Evolutionary conservation across 176 grass and related monocot species (phyloP), one percentile per base, ranked within the genome.

Genomic region (Triticum monococcum): DNA sequence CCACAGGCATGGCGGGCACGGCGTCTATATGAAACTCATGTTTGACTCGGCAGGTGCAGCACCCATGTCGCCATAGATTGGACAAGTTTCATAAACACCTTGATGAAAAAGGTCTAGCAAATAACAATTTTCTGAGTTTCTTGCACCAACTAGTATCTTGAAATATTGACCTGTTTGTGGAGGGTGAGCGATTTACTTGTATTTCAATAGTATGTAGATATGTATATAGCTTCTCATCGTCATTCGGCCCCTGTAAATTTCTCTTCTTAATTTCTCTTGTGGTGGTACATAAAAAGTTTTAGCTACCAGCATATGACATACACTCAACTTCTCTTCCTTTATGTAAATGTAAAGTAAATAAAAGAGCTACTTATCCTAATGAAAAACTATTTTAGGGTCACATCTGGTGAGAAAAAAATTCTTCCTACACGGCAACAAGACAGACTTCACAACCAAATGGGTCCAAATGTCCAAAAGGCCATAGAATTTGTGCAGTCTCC

Each of bases 51-150:
- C 68, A 68, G 60, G 66, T 83, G 76, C 60, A 33, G 33, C 17
- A 25, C 43, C 5, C 16, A 14, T 84, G 66, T 89, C 37, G 11
- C 20, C 60, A 74, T 64, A 59, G 25, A 32, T 24, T 12, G 2
- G 74, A 33, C 14, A 89, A 80, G 11, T 67, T 65, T 79, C 18
- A 3, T 37, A 62, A 78, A 84, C 22, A 10, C 67, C 67, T 71
- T 68, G 36, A 72, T 48, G 26, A 26, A 26, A 26, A 26, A 26
- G 26, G 26, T 26, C 26, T 26, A 26, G 26, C 26, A 26, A 26
- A 26, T 26, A 26, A 26, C 60, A 20, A 7, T 69, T 2, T 26
- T 48, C 16, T 3, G 13, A 50, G 3, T 48, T 50, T 9, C 41
- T 28, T 75, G 3, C 72, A 75, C 13, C 7, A 26, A 26, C 26